Evolutionary conservation across 2,329 filamentous ascomycete species (phyloP).

Genomic region (Aspergillus hiratsukae): DNA sequence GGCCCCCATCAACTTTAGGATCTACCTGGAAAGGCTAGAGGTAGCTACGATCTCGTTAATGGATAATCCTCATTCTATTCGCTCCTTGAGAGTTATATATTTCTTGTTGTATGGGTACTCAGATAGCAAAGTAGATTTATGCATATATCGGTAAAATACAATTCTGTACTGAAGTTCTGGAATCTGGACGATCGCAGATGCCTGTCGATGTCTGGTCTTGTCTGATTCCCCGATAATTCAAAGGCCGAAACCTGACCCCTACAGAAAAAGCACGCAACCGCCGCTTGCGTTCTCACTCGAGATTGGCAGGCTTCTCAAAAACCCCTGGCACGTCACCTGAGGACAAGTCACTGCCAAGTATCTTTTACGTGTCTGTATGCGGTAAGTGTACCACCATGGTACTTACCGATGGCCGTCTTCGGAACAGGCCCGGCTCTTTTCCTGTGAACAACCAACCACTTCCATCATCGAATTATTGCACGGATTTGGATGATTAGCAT

Average conservation of each 20-base stretch:
- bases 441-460: slow-evolving; percentile 8
- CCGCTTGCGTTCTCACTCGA: slow-evolving; percentile 8
- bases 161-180: neutral
- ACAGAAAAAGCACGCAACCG: neutral
- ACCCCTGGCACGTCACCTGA: slow-evolving; percentile 4
- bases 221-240: neutral
- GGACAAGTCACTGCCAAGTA: slow-evolving; percentile 15
- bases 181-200: neutral
- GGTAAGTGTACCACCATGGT: slow-evolving; percentile 16
- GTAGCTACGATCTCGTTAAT: neutral
- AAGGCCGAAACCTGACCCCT: neutral
- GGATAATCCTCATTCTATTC: neutral
- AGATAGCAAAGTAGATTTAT: neutral
- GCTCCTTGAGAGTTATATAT: neutral
- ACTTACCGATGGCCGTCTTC: slow-evolving; percentile 13
- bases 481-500: neutral
- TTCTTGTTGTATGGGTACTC: neutral
- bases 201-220: neutral
- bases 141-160: neutral
- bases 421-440: slow-evolving; percentile 17
- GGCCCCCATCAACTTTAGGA: slow-evolving; percentile 8
- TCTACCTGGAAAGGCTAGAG: slow-evolving; percentile 1
- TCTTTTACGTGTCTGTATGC: slow-evolving; percentile 18
- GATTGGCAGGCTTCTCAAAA: slow-evolving; percentile 5
- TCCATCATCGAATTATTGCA: neutral